phyloP scores from a whole-genome alignment of 2,329 filamentous ascomycete species.

The Cylindrodendrum hubeiense region DNA sequence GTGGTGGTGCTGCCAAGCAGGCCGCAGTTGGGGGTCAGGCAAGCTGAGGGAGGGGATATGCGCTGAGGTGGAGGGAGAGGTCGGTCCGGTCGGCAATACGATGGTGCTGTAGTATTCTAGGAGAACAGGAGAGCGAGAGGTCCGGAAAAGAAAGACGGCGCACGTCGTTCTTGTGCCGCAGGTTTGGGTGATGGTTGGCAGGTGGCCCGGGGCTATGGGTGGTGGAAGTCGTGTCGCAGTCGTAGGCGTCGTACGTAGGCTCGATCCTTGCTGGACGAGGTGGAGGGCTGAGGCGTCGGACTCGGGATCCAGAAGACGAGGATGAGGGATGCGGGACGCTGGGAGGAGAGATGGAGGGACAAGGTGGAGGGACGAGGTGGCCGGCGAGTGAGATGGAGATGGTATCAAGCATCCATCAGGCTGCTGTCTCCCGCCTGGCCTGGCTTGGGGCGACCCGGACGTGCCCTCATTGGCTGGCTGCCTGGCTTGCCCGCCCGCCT shows the following conservation, averaged over 20 bases:
- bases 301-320: not conserved
- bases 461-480: slow-evolving; percentile 13
- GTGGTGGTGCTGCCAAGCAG: slow-evolving; percentile 34
- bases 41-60: slow-evolving; percentile 4
- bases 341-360: not conserved
- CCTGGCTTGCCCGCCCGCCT: not conserved
- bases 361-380: not conserved
- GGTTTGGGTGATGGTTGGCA: not conserved
- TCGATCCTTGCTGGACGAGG: slow-evolving; percentile 2
- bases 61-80: slow-evolving; percentile 7
- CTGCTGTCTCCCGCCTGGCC: slow-evolving; percentile 8
- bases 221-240: slow-evolving; percentile 15
- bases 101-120: not conserved
- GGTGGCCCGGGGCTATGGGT: slow-evolving; percentile 1
- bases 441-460: not conserved
- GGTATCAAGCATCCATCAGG: slow-evolving; percentile 20
- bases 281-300: slow-evolving; percentile 5
- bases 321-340: not conserved
- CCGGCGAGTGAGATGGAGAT: not conserved
- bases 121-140: not conserved
- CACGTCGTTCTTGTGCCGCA: not conserved
- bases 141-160: not conserved
- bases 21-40: slow-evolving; percentile 8
- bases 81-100: not conserved
- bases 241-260: slow-evolving; percentile 26